Percentiles rank a stretch among this genome's conserved stretches.
Evolutionary conservation across 2,329 filamentous ascomycete genomes (phyloP).

Genomic region (Coniochaeta hoffmannii): DNA sequence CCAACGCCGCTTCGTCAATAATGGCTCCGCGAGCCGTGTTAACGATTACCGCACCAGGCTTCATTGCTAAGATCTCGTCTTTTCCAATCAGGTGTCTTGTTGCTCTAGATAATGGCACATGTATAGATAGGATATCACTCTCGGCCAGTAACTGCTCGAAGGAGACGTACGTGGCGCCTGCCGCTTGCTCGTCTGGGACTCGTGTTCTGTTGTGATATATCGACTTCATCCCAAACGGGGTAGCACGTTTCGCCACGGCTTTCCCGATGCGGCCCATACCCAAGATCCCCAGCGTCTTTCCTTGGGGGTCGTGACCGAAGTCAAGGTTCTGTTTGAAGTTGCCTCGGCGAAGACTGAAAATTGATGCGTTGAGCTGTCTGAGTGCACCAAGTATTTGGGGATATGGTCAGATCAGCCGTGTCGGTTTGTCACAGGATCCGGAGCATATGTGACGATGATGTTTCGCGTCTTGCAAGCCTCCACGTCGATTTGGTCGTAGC

Average conservation of each 20-base stretch:
- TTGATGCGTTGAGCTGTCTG: slow-evolving; percentile 37
- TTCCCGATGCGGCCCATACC: slow-evolving; percentile 49
- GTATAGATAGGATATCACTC: slow-evolving; percentile 44
- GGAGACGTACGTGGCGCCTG: slow-evolving; percentile 6
- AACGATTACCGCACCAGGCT: neutral
- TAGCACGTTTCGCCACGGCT: slow-evolving; percentile 34
- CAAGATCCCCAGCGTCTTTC: slow-evolving; percentile 43
- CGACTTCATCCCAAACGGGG: slow-evolving; percentile 40
- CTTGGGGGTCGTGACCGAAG: slow-evolving; percentile 44
- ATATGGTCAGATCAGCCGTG: slow-evolving; percentile 41
- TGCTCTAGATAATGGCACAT: slow-evolving; percentile 36
- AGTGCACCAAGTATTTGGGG: slow-evolving; percentile 44
- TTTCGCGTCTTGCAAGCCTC: slow-evolving; percentile 34
- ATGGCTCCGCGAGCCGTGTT: neutral
- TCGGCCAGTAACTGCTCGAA: slow-evolving; percentile 44
- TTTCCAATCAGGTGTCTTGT: slow-evolving; percentile 43
- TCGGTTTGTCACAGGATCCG: slow-evolving; percentile 33
- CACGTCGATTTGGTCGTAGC: slow-evolving; percentile 54
- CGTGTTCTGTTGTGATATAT: slow-evolving; percentile 41
- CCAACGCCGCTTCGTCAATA: neutral
- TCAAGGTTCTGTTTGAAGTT: slow-evolving; percentile 21
- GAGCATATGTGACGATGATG: slow-evolving; percentile 23
- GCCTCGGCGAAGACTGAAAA: slow-evolving; percentile 36
- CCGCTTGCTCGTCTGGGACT: slow-evolving; percentile 27
- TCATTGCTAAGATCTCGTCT: slow-evolving; percentile 7